Evolutionary conservation across 495 filamentous ascomycete genomes (phyloP), one percentile per base, ranked within the genome.

Genomic region (Amniculicola lignicola): DNA sequence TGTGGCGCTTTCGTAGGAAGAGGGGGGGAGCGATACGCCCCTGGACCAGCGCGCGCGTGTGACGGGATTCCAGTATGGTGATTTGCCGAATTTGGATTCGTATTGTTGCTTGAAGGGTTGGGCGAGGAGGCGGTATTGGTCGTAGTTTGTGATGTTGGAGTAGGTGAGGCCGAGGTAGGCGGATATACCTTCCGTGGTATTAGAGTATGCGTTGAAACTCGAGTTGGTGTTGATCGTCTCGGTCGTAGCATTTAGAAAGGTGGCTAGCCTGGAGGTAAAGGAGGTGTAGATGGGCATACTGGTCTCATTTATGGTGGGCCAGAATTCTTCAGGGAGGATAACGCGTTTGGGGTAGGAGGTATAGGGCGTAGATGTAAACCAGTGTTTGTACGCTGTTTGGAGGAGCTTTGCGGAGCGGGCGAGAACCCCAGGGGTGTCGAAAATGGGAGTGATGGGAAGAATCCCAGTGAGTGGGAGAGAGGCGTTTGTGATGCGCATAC

Each of bases 91-190:
- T 10, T 4, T 44, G 22, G 18, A n/a, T n/a, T n/a, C 37, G 37
- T 40, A 40, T 7, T 16, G 9, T 7, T 40, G 10, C 19, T 40
- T 40, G 37, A 40, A 40, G 37, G 37, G 37, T 9, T 9, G 5
- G 37, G 37, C 37, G 37, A 40, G 37, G 9, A 40, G 37, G 5
- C 37, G 37, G 37, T 40, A 40, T 16, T 40, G 37, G 37, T 40
- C 37, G 37, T 40, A 40, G 37, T 40, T 40, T 40, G 37, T 40
- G 15, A 40, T 40, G 37, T 40, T 40, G 37, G 37, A 40, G 19
- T 40, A 40, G 7, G 37, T 40, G 37, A 40, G 16, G 37, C 37
- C 37, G 37, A 40, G 37, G 37, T 40, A 40, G 7, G 16, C 9
- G 16, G 7, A 10, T 40, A 40, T 40, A 16, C 37, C 37, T 18